A percentile compares a stretch with the other conserved stretches of the same genome.
These are phyloP conservation scores for Garcia nutans DNA, from an alignment of 345 rosid species.

Conservation along the genomic window DNA sequence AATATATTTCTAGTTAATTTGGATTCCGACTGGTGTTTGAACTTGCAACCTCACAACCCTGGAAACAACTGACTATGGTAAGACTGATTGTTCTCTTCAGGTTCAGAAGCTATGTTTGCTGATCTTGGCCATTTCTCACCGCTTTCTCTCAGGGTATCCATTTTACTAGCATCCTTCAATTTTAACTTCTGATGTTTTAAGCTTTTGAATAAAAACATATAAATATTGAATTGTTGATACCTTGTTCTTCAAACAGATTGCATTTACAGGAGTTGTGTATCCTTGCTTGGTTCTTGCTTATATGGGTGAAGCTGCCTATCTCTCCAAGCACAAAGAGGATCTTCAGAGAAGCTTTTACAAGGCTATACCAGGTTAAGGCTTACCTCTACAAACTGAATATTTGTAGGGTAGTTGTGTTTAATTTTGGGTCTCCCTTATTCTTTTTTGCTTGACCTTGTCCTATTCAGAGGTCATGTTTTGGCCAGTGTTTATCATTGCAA, in stretches of 20 bases:
- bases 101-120: slow-evolving; percentile 27
- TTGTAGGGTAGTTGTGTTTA: background rate
- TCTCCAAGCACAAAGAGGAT: slow-evolving; percentile 31
- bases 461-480: slow-evolving; percentile 20
- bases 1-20: too few species aligned
- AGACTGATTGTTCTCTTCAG: slow-evolving; percentile 8
- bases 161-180: background rate
- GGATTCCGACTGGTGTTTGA: too few species aligned
- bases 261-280: slow-evolving; percentile 25
- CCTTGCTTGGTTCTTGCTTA: slow-evolving; percentile 31
- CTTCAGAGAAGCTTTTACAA: slow-evolving; percentile 27
- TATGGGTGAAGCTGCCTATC: slow-evolving; percentile 35
- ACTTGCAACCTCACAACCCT: too few species aligned
- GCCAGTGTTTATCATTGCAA: slow-evolving; percentile 25
- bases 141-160: slow-evolving; percentile 20
- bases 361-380: slow-evolving; percentile 33
- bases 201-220: background rate
- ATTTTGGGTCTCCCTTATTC: background rate
- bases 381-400: background rate
- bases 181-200: background rate
- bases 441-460: background rate
- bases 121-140: slow-evolving; percentile 26
- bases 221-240: background rate
- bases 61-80: background rate
- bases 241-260: slow-evolving; percentile 36